Evolutionary conservation across 2,329 filamentous ascomycete genomes (phyloP), one percentile per base, ranked within the genome.

Genomic region (Epichloe uncinata): DNA sequence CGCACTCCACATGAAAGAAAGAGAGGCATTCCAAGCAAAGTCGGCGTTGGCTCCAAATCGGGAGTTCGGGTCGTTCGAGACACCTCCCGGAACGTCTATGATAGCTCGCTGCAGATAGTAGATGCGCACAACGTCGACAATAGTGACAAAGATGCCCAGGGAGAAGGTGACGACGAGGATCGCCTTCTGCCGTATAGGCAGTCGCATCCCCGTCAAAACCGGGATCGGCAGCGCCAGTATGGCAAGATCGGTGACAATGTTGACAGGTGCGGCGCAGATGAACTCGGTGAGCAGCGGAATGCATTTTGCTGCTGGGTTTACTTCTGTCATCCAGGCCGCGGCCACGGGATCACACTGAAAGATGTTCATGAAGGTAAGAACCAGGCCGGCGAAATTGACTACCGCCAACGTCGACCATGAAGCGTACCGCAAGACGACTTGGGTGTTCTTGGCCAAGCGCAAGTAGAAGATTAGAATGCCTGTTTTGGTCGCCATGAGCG

Each of bases 381-480:
- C 85, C 18, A 81, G 58, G 13, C 89, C 90, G 33, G 85, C 84
- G 7, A 82, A 62, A 60, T 93, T 94, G 62, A 95, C 88, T 20
- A 95, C 74, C 45, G 72, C 73, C 2, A 96, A 71, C 0, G 86
- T 88, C 4, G 76, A 72, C 72, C 89, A 89, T n/a, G 87, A 93
- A n/a, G 83, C 82, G 66, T 84, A 79, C 52, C 85, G 81, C 56
- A 95, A 83, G 46, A 90, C 73, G 54, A 80, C 79, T 56, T 94
- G 81, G 0, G 79, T 82, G 52, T 87, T 85, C 58, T 83, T 84
- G 26, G 87, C 86, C 45, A 96, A 74, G 40, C 84, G 83, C 46
- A 96, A 74, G 67, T 94, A 96, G 66, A 96, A 96, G 48, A 93
- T 75, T 51, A 96, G 74, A 58, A 96, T 87, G n/a, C 88, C 94